Conservation (phyloP, 345 rosid species). For the Angophora floribunda region DNA sequence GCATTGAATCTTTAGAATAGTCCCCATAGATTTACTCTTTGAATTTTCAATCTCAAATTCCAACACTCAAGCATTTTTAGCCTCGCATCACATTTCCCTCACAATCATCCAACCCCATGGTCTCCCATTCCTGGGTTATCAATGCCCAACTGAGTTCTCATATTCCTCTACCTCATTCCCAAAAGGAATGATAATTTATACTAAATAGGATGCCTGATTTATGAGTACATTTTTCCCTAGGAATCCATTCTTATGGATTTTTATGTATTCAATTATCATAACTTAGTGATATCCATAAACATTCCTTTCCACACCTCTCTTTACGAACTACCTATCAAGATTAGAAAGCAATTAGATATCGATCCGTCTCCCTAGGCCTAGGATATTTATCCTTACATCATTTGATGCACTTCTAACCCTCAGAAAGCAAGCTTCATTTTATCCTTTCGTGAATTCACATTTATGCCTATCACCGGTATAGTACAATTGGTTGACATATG, state of each 20-base stretch:
- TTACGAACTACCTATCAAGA: background rate
- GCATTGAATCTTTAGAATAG: background rate
- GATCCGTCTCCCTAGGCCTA: accelerated
- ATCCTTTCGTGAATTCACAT: background rate
- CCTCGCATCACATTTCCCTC: background rate
- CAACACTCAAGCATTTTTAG: background rate
- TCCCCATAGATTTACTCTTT: background rate
- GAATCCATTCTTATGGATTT: background rate
- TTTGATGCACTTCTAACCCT: background rate
- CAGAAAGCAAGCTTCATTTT: background rate
- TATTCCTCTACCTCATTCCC: background rate
- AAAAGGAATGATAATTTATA: background rate
- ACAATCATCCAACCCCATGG: background rate
- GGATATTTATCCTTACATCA: background rate
- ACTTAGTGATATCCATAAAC: background rate
- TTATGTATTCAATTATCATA: background rate
- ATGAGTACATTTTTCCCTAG: background rate
- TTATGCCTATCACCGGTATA: background rate
- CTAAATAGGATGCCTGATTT: background rate
- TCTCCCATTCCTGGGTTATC: background rate
- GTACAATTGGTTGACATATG: too few species aligned
- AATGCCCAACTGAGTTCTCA: background rate
- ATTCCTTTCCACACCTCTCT: background rate
- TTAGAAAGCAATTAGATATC: background rate
- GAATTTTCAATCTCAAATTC: background rate